Evolutionary conservation across 768 basidiomycete genomes (phyloP), one percentile per base, ranked within the genome.

Genomic region (Amanita rubescens): DNA sequence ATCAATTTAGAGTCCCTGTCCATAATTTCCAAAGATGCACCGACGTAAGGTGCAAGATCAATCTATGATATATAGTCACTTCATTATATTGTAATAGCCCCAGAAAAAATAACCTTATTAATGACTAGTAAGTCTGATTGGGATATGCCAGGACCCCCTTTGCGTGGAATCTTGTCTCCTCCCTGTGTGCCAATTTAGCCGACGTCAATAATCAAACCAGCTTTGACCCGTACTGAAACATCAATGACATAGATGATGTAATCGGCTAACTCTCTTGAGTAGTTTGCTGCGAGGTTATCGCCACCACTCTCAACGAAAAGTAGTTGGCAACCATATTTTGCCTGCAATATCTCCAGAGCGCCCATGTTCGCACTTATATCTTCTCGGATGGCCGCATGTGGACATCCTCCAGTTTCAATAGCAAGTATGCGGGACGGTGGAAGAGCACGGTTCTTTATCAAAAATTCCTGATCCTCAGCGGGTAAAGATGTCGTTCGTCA

Each of bases 401-500:
- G 95, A 67, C 95, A 99, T 1, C 96, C 95, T 15, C 93, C 94
- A 0, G 95, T 99, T 71, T 99, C 96, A 57, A 99, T 97, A 1
- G 95, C 94, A 17, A 90, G 81, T 60, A 99, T 98, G 30, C 92
- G 90, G 22, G 79, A 77, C 3, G 83, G 67, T 0, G 90, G 87
- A 5, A 99, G 80, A 0, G 95, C 95, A 54, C 86, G 80, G 70
- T 97, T 91, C 62, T 81, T 85, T 63, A 99, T 95, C 34, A 99
- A 73, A 69, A 99, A 99, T 62, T 98, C 95, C 67, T 96, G 94
- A 64, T 98, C 95, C 67, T 98, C 95, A 19, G n/a, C 88, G 79
- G 33, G 95, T 99, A 71, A 99, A 99, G 66, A 99, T 99, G 69
- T 99, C 95, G 69, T 99, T 99, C n/a, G 95, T 99, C 12, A 95